Percentiles rank a stretch among this genome's conserved stretches.
Evolutionary conservation across 2,329 filamentous ascomycete genomes (phyloP).

Genomic region (Colletotrichum tanaceti): DNA sequence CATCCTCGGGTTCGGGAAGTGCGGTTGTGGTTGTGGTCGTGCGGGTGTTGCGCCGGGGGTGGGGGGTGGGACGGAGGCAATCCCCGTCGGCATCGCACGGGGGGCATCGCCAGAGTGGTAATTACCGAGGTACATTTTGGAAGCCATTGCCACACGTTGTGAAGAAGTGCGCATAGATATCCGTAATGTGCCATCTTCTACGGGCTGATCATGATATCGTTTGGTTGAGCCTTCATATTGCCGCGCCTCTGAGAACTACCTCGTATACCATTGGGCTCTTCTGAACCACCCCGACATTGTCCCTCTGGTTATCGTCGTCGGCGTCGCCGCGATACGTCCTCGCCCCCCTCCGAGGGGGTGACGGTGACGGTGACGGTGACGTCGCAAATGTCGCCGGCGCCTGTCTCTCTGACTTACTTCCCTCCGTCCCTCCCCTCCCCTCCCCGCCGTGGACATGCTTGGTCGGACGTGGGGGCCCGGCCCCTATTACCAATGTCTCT

Average conservation of each 20-base stretch:
- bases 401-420: neutral
- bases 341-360: slow-evolving; percentile 12
- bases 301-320: slow-evolving; percentile 6
- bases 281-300: neutral
- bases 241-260: neutral
- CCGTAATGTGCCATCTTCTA: too few relatives aligned
- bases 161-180: neutral
- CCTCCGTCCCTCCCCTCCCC: too few relatives aligned
- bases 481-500: slow-evolving; percentile 4
- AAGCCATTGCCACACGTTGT: neutral
- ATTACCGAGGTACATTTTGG: neutral
- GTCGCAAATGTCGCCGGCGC: slow-evolving; percentile 18
- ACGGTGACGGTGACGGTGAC: slow-evolving; percentile 26
- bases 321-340: slow-evolving; percentile 13
- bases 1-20: slow-evolving; percentile 10
- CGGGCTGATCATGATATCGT: neutral
- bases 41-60: slow-evolving; percentile 9
- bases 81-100: slow-evolving; percentile 6
- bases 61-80: slow-evolving; percentile 11
- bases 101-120: neutral
- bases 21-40: neutral
- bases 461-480: neutral
- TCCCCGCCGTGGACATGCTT: neutral
- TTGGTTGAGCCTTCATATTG: neutral
- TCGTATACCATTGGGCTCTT: too few relatives aligned